These are phyloP conservation scores for Talaromyces nanjingensis DNA, from an alignment of 495 filamentous ascomycete species.

Conservation along the genomic window DNA sequence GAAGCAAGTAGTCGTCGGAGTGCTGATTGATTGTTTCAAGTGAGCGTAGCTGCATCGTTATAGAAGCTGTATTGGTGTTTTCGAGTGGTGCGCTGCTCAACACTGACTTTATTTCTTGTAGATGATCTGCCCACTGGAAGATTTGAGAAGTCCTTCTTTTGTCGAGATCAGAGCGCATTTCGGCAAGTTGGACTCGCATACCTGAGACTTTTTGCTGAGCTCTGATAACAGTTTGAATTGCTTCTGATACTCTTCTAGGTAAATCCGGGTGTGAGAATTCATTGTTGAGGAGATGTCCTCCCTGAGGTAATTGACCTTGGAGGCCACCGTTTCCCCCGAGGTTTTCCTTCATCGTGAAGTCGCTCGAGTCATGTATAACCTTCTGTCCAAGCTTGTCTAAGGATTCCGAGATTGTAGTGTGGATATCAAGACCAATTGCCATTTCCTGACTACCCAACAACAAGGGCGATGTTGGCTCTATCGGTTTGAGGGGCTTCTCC, in stretches of 20 bases:
- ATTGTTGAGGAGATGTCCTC: not conserved
- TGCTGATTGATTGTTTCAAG: constrained; percentile 12
- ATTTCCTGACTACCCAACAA: not conserved
- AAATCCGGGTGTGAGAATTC: not conserved
- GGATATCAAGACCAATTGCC: not conserved
- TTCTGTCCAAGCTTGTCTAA: not conserved
- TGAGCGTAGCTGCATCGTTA: not conserved
- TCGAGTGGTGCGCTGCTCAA: constrained; percentile 5
- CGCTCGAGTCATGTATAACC: not conserved
- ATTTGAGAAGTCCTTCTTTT: constrained; percentile 15
- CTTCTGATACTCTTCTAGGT: not conserved
- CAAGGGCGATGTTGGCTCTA: not conserved
- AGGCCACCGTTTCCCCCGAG: no score
- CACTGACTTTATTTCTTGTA: constrained; percentile 15
- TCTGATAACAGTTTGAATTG: constrained; percentile 3
- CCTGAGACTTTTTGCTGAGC: constrained; percentile 13
- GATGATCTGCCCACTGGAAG: constrained; percentile 9
- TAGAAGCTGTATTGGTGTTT: not conserved
- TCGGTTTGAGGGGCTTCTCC: not conserved
- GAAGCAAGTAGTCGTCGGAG: not conserved
- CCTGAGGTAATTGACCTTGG: not conserved
- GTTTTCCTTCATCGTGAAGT: not conserved
- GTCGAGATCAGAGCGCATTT: constrained; percentile 14
- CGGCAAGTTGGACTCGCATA: constrained; percentile 13
- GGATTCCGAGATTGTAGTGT: not conserved